phyloP scores from a whole-genome alignment of 352 stramenopile genomes.

The Globisporangium nagaii region DNA sequence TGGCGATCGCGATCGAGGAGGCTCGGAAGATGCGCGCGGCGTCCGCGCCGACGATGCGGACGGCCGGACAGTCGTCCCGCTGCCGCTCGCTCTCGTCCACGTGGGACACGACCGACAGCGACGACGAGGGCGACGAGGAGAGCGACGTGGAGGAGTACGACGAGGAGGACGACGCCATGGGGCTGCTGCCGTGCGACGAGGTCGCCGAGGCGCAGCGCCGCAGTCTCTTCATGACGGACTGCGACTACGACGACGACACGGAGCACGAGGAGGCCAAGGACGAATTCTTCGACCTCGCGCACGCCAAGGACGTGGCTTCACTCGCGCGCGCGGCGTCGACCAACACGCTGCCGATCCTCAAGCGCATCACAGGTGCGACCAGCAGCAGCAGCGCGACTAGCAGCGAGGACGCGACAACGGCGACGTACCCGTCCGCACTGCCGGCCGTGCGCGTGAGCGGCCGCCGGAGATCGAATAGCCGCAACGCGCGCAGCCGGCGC shows the following conservation, averaged over 20 bases:
- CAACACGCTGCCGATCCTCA: slow-evolving; percentile 8
- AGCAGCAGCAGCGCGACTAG: neutral
- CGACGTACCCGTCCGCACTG: slow-evolving; percentile 9
- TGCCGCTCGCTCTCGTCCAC: slow-evolving; percentile 59
- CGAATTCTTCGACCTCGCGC: slow-evolving; percentile 5
- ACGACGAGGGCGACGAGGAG: slow-evolving; percentile 24
- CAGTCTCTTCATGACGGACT: slow-evolving; percentile 7
- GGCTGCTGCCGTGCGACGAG: neutral
- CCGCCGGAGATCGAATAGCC: slow-evolving; percentile 26
- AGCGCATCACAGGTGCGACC: neutral
- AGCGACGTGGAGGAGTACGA: slow-evolving; percentile 21
- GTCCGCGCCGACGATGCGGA: slow-evolving; percentile 5
- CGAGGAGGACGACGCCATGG: slow-evolving; percentile 14
- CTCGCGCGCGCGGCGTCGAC: slow-evolving; percentile 9
- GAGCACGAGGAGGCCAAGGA: slow-evolving; percentile 24
- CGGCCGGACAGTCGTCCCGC: slow-evolving; percentile 17
- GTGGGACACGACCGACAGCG: slow-evolving; percentile 49
- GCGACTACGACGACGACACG: slow-evolving; percentile 32
- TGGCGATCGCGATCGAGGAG: slow-evolving; percentile 7
- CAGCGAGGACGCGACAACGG: slow-evolving; percentile 1
- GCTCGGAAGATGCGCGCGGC: slow-evolving; percentile 13
- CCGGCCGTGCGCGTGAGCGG: slow-evolving; percentile 13
- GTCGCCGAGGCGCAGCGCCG: slow-evolving; percentile 1
- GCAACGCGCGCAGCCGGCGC: slow-evolving; percentile 19
- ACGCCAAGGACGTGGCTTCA: slow-evolving; percentile 4